Base-by-base conservation (phyloP, 108 stramenopile species). In the Pseudonitzschia pungens region DNA sequence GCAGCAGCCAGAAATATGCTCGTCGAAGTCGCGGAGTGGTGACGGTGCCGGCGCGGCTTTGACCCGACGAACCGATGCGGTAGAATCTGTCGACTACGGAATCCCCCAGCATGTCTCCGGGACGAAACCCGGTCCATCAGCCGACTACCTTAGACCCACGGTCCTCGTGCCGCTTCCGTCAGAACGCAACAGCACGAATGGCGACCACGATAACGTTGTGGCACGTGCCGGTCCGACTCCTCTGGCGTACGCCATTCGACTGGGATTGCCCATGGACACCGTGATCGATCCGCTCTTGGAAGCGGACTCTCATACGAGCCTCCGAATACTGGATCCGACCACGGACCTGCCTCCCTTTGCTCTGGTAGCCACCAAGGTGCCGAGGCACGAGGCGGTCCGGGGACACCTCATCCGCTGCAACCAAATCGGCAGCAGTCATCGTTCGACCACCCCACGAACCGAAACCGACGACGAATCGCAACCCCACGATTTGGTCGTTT, bases 341-440 rank as follows among this genome's bases (percentile, higher is more conserved):
- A 74, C 73, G 11, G 32, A 68, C 11, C 51, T 80, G 31, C 69
- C 56, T 24, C 79, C 79, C 2, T 75, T 71, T 67, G 56, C 66
- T 15, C 29, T 70, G 22, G 78, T 55, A 2, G 54, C 54, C 4
- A 55, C 26, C 24, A 55, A 26, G 26, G 54, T 48, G 45, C 45
- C 45, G 10, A 48, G 45, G 45, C 45, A 48, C 18, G 14, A 14
- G 14, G 10, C 45, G 14, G 45, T 48, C 45, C 14, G 14, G 10
- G 45, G 45, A 2, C 18, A 48, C 18, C 45, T 48, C 45, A 48
- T 48, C 10, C 14, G 14, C 14, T 48, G 45, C 45, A 48, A 48
- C 45, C 45, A 48, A 58, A 58, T 22, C 29, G 15, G 57, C 57
- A 26, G 26, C n/a, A n/a, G n/a, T n/a, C n/a, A n/a, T n/a, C n/a